Conservation (phyloP, 2,329 filamentous ascomycete species). For the Lasiodiplodia citricola region DNA sequence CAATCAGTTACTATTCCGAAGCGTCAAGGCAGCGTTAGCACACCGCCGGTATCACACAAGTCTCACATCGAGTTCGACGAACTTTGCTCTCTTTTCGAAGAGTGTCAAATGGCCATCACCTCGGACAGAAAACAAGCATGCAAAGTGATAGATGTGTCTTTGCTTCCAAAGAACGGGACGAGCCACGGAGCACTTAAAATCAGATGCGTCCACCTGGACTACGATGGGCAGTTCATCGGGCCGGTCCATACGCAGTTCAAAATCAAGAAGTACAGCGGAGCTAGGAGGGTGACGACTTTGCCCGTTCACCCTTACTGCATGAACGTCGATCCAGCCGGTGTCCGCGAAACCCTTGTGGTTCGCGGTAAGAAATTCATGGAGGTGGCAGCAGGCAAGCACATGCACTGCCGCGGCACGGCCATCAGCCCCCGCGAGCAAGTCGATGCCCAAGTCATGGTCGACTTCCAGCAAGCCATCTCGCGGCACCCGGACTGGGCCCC, state of each 20-base stretch:
- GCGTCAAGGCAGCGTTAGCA: not conserved
- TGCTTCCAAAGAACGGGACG: constrained; percentile 9
- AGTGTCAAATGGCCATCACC: constrained; percentile 29
- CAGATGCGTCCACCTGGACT: constrained; percentile 37
- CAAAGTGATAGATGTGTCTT: constrained; percentile 31
- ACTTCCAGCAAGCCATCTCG: not conserved
- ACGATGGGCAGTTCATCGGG: constrained; percentile 39
- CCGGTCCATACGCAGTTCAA: constrained; percentile 34
- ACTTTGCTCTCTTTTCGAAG: constrained; percentile 36
- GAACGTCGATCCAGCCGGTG: not conserved
- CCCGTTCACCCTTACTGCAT: constrained; percentile 36
- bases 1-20: not conserved
- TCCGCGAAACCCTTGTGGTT: not conserved
- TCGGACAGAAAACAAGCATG: constrained; percentile 34
- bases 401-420: not conserved
- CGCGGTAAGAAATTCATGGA: not conserved
- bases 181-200: not conserved
- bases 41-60: not conserved
- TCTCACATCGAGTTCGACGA: constrained; percentile 30
- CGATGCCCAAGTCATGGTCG: not conserved
- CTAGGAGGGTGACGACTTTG: constrained; percentile 33
- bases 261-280: constrained; percentile 36
- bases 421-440: not conserved
- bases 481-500: not conserved
- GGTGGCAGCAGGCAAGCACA: not conserved